These are phyloP conservation scores for Chlamydomonas sphaeroides DNA, from an alignment of 139 green algal species.

Conservation along the genomic window DNA sequence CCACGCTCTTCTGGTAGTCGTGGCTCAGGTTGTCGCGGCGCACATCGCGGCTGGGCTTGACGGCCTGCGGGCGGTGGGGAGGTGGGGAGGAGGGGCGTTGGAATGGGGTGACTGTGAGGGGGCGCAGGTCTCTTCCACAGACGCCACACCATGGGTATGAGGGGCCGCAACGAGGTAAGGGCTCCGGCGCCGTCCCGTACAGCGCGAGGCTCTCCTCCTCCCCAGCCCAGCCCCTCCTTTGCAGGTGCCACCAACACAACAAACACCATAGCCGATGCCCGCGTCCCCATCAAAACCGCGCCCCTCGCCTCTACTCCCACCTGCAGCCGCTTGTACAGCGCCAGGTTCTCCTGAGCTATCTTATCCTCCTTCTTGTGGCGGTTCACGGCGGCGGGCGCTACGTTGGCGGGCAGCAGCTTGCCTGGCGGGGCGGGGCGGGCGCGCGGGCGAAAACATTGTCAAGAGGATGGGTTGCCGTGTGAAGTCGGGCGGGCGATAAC, in stretches of 20 bases:
- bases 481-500: too few relatives aligned
- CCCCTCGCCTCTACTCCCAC: too few relatives aligned
- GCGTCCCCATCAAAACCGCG: neutral
- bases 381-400: conserved; percentile 34
- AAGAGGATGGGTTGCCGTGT: too few relatives aligned
- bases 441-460: too few relatives aligned
- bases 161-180: neutral
- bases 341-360: conserved; percentile 60
- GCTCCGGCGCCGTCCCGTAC: neutral
- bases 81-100: neutral
- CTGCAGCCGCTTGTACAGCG: conserved; percentile 60
- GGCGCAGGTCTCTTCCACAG: too few relatives aligned
- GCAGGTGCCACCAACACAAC: neutral
- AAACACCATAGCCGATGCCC: neutral
- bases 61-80: neutral
- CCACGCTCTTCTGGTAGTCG: conserved; percentile 30
- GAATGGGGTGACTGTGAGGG: too few relatives aligned
- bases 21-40: conserved; percentile 39
- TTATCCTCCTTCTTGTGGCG: conserved; percentile 45
- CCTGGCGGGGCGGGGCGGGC: too few relatives aligned
- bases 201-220: too few relatives aligned
- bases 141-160: too few relatives aligned
- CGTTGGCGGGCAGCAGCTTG: conserved; percentile 34
- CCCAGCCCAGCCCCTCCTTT: neutral
- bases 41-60: conserved; percentile 48